Evolutionary conservation across 2,329 filamentous ascomycete species (phyloP).

Genomic region (Falciphora oryzae): DNA sequence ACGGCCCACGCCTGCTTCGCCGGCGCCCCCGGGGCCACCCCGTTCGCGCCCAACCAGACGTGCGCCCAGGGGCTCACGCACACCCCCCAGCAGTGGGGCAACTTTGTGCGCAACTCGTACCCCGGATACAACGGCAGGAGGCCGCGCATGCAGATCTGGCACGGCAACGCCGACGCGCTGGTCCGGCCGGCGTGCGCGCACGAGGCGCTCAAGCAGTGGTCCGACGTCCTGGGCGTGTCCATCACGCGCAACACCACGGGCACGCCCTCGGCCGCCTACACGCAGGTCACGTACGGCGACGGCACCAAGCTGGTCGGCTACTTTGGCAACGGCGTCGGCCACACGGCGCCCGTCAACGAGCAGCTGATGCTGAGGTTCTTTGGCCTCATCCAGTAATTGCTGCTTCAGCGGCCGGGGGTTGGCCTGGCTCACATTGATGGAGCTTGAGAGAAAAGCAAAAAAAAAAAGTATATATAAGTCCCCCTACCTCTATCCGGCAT

Average conservation of each 20-base stretch:
- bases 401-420: too few species aligned
- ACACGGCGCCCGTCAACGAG: conserved; percentile 24
- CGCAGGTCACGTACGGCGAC: conserved; percentile 31
- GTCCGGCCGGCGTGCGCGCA: conserved; percentile 15
- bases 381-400: conserved; percentile 13
- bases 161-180: conserved; percentile 34
- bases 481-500: too few species aligned
- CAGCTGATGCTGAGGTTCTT: conserved; percentile 23
- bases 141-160: conserved; percentile 33
- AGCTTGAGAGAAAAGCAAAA: background rate
- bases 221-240: conserved; percentile 34
- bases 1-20: conserved; percentile 51
- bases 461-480: background rate
- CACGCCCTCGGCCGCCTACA: conserved; percentile 29
- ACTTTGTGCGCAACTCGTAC: conserved; percentile 38
- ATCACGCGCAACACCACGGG: conserved; percentile 24
- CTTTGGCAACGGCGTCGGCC: conserved; percentile 24
- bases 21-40: conserved; percentile 5
- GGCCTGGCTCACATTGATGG: background rate
- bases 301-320: conserved; percentile 23
- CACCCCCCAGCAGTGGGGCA: conserved; percentile 33
- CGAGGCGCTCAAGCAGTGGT: conserved; percentile 41
- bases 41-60: conserved; percentile 36
- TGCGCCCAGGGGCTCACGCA: conserved; percentile 44
- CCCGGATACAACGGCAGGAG: conserved; percentile 40